A percentile compares a stretch with the other conserved stretches of the same genome.
Conservation (phyloP, 768 basidiomycete genomes). For the Hebeloma cylindrosporum region DNA sequence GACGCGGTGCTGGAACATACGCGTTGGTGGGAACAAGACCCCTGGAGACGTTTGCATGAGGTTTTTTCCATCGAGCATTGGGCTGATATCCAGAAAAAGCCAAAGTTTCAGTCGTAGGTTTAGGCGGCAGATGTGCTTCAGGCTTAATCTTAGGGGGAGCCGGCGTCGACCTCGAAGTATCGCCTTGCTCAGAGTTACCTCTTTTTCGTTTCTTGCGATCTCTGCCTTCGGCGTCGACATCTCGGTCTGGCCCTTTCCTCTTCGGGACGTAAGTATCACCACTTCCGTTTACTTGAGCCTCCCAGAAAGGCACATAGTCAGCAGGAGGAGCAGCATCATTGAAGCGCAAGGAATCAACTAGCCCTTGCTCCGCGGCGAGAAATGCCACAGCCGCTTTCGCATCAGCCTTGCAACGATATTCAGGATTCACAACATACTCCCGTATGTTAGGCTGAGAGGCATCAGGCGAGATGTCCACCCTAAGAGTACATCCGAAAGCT, state of each 20-base stretch:
- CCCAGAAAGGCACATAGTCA: conserved; percentile 42
- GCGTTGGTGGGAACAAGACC: conserved; percentile 28
- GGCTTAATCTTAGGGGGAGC: conserved; percentile 12
- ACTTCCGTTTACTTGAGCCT: conserved; percentile 23
- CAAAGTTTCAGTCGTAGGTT: conserved; percentile 6
- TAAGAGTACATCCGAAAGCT: conserved; percentile 60
- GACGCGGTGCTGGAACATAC: conserved; percentile 24
- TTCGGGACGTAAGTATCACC: conserved; percentile 32
- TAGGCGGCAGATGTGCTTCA: conserved; percentile 8
- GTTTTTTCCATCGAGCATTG: conserved; percentile 23
- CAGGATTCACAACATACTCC: conserved; percentile 44
- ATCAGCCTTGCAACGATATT: conserved; percentile 59
- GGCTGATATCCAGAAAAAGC: conserved; percentile 6
- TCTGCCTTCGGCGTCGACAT: conserved; percentile 28
- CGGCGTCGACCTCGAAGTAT: background rate
- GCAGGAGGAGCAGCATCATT: conserved; percentile 45
- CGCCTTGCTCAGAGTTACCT: conserved; percentile 18
- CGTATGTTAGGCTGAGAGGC: conserved; percentile 35
- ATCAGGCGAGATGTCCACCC: conserved; percentile 37
- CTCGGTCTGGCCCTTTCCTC: conserved; percentile 34
- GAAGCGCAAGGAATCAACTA: conserved; percentile 61
- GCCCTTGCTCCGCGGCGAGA: conserved; percentile 53
- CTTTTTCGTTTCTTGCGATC: conserved; percentile 29
- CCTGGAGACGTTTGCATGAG: conserved; percentile 29
- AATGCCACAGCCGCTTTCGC: conserved; percentile 59